Evolutionary conservation across 2,329 filamentous ascomycete species (phyloP).

Genomic region (Byssochlamys sp.): DNA sequence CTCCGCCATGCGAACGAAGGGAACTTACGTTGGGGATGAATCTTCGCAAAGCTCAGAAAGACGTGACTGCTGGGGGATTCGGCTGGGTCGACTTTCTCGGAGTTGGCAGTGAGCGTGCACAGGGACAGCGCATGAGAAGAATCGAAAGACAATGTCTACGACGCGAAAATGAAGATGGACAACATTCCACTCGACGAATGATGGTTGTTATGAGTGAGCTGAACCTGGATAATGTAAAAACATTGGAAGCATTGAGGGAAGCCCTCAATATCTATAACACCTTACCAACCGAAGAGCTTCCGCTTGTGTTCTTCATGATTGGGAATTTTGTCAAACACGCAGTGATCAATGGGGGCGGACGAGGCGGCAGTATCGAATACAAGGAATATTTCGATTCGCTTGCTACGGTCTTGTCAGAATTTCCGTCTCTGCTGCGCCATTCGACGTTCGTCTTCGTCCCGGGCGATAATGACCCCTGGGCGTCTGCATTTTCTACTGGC

Average conservation of each 20-base stretch:
- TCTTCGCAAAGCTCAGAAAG: constrained; percentile 30
- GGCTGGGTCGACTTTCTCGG: constrained; percentile 97
- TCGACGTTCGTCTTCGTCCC: constrained; percentile 88
- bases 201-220: constrained; percentile 76
- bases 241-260: constrained; percentile 68
- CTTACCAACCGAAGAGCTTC: constrained; percentile 54
- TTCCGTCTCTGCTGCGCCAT: constrained; percentile 64
- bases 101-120: constrained; percentile 76
- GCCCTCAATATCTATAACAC: constrained; percentile 65
- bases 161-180: constrained; percentile 11
- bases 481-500: constrained; percentile 60
- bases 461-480: constrained; percentile 96
- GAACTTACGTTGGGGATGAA: constrained; percentile 66
- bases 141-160: constrained; percentile 62
- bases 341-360: constrained; percentile 55
- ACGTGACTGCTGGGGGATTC: constrained; percentile 63
- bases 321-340: constrained; percentile 67
- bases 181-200: constrained; percentile 35
- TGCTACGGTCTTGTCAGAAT: constrained; percentile 72
- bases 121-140: constrained; percentile 71
- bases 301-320: constrained; percentile 70
- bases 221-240: constrained; percentile 74
- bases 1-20: constrained; percentile 80
- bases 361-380: constrained; percentile 81
- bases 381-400: constrained; percentile 91